Base-by-base conservation (phyloP, 805 yeast genomes). In the Wickerhamomyces bovis region DNA sequence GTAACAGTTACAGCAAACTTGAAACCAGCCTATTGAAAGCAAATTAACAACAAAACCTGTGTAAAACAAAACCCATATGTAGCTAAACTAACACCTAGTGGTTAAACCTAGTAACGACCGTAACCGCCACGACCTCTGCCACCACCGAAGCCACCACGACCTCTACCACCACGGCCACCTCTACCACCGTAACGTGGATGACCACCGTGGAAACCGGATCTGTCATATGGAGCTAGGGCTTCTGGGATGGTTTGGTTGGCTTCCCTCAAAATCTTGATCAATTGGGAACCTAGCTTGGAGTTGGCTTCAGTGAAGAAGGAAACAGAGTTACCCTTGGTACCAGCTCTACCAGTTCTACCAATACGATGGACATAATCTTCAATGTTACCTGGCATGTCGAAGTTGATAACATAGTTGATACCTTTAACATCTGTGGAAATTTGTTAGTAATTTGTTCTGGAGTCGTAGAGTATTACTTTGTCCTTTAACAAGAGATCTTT, bases 351-450 rank as follows among this genome's bases (percentile, higher is more conserved):
- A 55, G 99, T 59, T 56, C 63, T 90, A 70, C 99, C 99, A 65
- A 92, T 94, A 75, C 99, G 83, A 70, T 92, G 99, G 53, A 92
- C 97, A 68, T 92, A 92, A 74, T 94, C 98, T 77, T 94, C 99
- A 65, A 90, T 88, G 73, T 92, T 92, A 70, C 88, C 89, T 64
- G 99, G 98, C 90, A 92, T 92, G 70, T 92, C 98, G 64, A 78
- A 89, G 81, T 94, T 94, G 67, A 94, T 78, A 52, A 94, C 99
- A 62, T 75, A 82, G 60, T 90, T 85, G 67, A 94, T 88, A 69
- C 97, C 99, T 77, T 94, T 94, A 71, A 94, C 99, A 74, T 94
- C 99, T 90, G 68, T 20, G 28, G 7, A 22, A 20, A 51, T 47
- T 42, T 50, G 66, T 62, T 60, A 65, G 68, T 64, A 56, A 22